Evolutionary conservation across 192 early-diverging fungal genomes (phyloP), one percentile per base, ranked within the genome.

Genomic region (Dispira simplex): DNA sequence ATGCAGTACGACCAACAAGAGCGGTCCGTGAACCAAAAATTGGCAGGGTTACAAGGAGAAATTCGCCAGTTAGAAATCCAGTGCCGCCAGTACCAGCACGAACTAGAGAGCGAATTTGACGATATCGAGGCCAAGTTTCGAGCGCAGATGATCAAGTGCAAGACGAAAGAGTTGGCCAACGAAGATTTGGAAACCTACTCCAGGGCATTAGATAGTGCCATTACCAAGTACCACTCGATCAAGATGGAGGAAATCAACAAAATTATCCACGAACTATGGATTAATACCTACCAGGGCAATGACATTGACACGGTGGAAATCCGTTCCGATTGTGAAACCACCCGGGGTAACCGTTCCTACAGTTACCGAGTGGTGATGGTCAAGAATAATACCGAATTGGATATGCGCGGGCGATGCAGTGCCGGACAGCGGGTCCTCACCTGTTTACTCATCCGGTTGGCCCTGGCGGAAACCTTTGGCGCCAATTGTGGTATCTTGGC

Each of bases 231-330:
- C 67, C 97, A 99, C 68, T 78, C 89, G 32, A 67, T 85, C 59
- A 97, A 97, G 68, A 99, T 99, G 93, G 83, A 90, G 46, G 93
- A 97, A 71, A 83, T 99, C 64, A 99, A 99, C 73, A 87, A 90
- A 71, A 88, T 90, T 56, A 99, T 99, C 67, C 82, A 85, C 16
- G 95, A 99, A 65, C 77, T 99, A 32, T 99, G 97, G 97, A 79
- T 83, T 14, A 91, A 91, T 62, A 97, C 95, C 0, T 99, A 99
- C 76, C 86, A 84, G 64, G 97, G 97, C 21, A 84, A 78, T 59
- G 97, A 99, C 68, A 97, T 99, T 64, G 95, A 99, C 69, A 85
- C 83, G 14, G 95, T 99, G 21, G 95, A 94, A 72, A 97, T 97
- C 52, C 85, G 90, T 6, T 87, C 92, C 3, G 93, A 99, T 64